These are phyloP conservation scores for Xenoacremonium recifei DNA, from an alignment of 2,329 filamentous ascomycete genomes.

Conservation along the genomic window DNA sequence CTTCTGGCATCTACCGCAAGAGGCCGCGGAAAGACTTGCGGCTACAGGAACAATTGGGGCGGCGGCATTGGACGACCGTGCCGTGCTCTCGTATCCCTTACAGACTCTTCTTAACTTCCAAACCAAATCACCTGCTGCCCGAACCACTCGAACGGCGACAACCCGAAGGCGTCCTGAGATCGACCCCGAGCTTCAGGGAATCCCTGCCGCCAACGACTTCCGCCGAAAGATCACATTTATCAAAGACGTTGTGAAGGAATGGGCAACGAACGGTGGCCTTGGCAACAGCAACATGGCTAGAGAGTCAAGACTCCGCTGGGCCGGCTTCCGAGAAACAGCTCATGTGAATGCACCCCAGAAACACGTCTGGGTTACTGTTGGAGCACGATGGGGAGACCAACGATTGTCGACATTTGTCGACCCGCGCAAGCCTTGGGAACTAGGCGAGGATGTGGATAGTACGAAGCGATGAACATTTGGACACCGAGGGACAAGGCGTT, in stretches of 20 bases:
- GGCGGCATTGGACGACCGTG: constrained; percentile 67
- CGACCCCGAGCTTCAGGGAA: constrained; percentile 56
- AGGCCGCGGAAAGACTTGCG: constrained; percentile 65
- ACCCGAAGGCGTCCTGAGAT: constrained; percentile 60
- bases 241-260: constrained; percentile 65
- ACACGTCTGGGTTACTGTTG: constrained; percentile 68
- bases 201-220: constrained; percentile 71
- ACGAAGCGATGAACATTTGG: constrained; percentile 25
- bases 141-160: constrained; percentile 43
- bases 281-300: constrained; percentile 63
- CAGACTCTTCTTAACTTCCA: constrained; percentile 72
- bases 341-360: constrained; percentile 53
- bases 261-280: constrained; percentile 67
- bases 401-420: constrained; percentile 56
- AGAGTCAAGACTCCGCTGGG: constrained; percentile 56
- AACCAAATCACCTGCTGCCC: constrained; percentile 40
- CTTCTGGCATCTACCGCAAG: constrained; percentile 73
- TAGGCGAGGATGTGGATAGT: constrained; percentile 52
- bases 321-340: constrained; percentile 55
- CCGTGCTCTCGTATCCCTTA: constrained; percentile 69
- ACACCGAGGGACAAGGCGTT: constrained; percentile 23
- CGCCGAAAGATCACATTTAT: constrained; percentile 74
- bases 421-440: constrained; percentile 49
- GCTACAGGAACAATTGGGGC: constrained; percentile 66
- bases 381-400: constrained; percentile 59